These are phyloP conservation scores for Rhizopus delemar DNA, from an alignment of 371 early-diverging fungal species.

Conservation along the genomic window DNA sequence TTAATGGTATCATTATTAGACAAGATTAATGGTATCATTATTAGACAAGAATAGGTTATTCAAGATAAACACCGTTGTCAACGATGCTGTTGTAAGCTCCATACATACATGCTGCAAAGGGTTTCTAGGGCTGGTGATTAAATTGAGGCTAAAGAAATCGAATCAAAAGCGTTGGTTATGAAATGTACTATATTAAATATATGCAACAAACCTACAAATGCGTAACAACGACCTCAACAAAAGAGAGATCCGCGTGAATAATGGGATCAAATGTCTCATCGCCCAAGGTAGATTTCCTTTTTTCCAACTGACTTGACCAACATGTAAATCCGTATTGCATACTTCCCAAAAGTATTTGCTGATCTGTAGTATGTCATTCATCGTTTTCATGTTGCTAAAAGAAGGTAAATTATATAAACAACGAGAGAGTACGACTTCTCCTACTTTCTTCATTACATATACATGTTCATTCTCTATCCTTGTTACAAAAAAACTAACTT, in stretches of 20 bases:
- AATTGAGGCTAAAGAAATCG: conserved; percentile 13
- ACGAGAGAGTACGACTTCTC: conserved; percentile 1
- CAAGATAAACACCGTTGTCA: conserved; percentile 13
- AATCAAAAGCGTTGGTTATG: conserved; percentile 13
- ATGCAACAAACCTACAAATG: conserved; percentile 15
- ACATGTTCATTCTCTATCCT: conserved; percentile 1
- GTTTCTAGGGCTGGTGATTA: conserved; percentile 14
- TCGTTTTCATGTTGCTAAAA: conserved; percentile 11
- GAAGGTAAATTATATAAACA: conserved; percentile 1
- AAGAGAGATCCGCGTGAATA: conserved; percentile 13
- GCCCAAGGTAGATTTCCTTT: conserved; percentile 11
- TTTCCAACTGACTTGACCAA: conserved; percentile 1
- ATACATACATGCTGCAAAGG: conserved; percentile 10
- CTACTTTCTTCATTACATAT: conserved; percentile 4
- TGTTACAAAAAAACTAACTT: conserved; percentile 8
- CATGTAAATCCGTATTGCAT: conserved; percentile 4
- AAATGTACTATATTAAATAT: conserved; percentile 9
- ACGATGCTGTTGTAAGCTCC: conserved; percentile 7
- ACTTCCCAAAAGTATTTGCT: conserved; percentile 10
- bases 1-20: too few relatives aligned
- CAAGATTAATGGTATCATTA: conserved; percentile 11
- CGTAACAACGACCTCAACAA: conserved; percentile 14
- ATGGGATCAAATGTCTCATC: conserved; percentile 14
- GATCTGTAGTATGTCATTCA: conserved; percentile 10
- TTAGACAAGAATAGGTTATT: conserved; percentile 13